Evolutionary conservation across 768 basidiomycete genomes (phyloP), one percentile per base, ranked within the genome.

Genomic region (Lactarius akahatsu): DNA sequence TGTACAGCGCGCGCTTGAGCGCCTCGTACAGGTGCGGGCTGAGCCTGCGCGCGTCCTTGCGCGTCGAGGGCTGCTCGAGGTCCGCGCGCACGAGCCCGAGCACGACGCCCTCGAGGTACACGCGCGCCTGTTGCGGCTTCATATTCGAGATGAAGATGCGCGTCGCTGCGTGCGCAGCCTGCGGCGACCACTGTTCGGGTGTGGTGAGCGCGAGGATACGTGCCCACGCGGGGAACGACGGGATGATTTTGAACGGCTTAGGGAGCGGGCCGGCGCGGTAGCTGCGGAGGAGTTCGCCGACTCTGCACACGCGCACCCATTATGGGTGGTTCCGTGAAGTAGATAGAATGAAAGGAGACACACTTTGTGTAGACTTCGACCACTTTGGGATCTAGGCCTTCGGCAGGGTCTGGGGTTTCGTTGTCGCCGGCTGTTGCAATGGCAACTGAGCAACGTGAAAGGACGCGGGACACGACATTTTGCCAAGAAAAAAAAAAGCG

Each of bases 171-270:
- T 89, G 87, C 69, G 93, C 94, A 1, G 96, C 96, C 76, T 98
- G 94, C 0, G 97, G 92, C 1, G 94, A 92, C 97, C 97, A 98
- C 72, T 87, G 84, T 78, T 95, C 90, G 1, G 97, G 97, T 62
- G 84, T 83, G 16, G 97, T 98, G 55, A 98, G 84, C 32, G 96
- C 93, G 54, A 99, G 86, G 69, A 98, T 88, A 57, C 94, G 91
- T 11, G 96, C 95, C 97, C 97, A 99, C 67, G 92, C 89, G 3
- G 94, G 91, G 30, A 98, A 86, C 13, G 96, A 91, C 26, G 97
- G 97, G 56, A 99, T 91, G 68, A 99, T 91, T 81, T 99, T 99
- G 86, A 99, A 96, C 3, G 95, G 83, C 79, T 98, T 98, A 36
- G 97, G 97, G 1, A 99, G 83, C 1, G 95, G 88, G 0, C 96